These are phyloP conservation scores for Prunus fruticosa DNA, from an alignment of 306 rosid species.

Conservation along the genomic window DNA sequence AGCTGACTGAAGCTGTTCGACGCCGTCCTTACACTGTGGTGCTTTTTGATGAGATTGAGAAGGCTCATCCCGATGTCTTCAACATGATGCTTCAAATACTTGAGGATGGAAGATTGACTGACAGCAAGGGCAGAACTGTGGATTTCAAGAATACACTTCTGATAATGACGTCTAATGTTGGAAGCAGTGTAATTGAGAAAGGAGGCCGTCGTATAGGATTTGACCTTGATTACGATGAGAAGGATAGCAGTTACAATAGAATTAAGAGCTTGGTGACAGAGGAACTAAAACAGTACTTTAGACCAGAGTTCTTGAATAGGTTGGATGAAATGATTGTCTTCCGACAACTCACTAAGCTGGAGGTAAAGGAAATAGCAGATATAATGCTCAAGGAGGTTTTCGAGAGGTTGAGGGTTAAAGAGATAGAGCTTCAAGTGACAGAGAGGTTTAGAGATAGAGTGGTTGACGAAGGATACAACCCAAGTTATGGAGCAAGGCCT, in stretches of 20 bases:
- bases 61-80: slow-evolving; percentile 96
- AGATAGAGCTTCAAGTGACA: slow-evolving; percentile 86
- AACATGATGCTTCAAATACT: slow-evolving; percentile 98
- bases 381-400: slow-evolving; percentile 93
- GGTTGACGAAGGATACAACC: slow-evolving; percentile 92
- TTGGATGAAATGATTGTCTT: slow-evolving; percentile 96
- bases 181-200: slow-evolving; percentile 96
- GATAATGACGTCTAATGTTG: slow-evolving; percentile 95
- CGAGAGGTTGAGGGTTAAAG: slow-evolving; percentile 73
- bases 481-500: slow-evolving; percentile 98
- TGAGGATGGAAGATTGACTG: slow-evolving; percentile 93
- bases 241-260: slow-evolving; percentile 83
- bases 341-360: slow-evolving; percentile 88
- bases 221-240: slow-evolving; percentile 86
- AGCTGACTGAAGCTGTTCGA: slow-evolving; percentile 91
- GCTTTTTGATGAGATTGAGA: slow-evolving; percentile 93
- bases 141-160: slow-evolving; percentile 95
- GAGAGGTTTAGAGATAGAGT: slow-evolving; percentile 91
- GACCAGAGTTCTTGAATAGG: slow-evolving; percentile 91
- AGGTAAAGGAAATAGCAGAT: slow-evolving; percentile 93
- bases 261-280: slow-evolving; percentile 94
- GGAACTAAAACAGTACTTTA: slow-evolving; percentile 85
- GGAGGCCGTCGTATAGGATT: slow-evolving; percentile 90
- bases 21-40: slow-evolving; percentile 96
- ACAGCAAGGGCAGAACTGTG: slow-evolving; percentile 94